Conservation (phyloP, 139 green algal genomes). For the Astrephomene gubernaculifera region DNA sequence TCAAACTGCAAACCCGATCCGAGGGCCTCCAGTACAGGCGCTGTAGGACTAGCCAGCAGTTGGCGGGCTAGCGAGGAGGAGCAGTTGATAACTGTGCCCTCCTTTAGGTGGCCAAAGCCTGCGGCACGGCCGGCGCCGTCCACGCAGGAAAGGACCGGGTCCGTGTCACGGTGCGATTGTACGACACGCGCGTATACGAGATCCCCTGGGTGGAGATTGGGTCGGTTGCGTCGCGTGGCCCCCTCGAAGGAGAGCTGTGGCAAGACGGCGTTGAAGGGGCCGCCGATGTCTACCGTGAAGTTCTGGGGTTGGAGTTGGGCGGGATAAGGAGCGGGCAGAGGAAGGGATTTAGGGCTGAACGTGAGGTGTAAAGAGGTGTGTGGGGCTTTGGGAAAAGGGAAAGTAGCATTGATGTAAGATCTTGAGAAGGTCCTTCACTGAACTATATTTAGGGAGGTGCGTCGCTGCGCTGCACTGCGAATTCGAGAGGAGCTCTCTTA, state of each 20-base stretch:
- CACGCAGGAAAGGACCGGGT: constrained; percentile 79
- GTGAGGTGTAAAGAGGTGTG: too few species aligned
- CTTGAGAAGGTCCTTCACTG: too few species aligned
- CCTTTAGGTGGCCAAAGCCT: constrained; percentile 81
- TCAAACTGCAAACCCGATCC: constrained; percentile 77
- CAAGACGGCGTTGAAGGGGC: constrained; percentile 76
- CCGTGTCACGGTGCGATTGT: constrained; percentile 69
- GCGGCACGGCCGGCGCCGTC: constrained; percentile 69
- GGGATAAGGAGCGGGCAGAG: background rate
- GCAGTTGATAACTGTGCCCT: constrained; percentile 58
- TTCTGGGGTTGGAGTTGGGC: constrained; percentile 56
- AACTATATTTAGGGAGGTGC: too few species aligned
- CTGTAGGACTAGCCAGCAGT: constrained; percentile 60
- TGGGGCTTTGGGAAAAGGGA: too few species aligned
- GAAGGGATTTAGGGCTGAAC: too few species aligned
- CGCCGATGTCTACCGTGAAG: constrained; percentile 85
- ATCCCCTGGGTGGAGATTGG: constrained; percentile 79
- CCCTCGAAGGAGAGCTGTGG: constrained; percentile 87
- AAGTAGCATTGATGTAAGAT: too few species aligned
- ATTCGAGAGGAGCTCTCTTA: constrained; percentile 36
- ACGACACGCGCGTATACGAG: constrained; percentile 83
- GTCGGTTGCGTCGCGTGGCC: constrained; percentile 85
- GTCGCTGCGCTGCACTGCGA: too few species aligned
- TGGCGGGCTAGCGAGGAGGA: constrained; percentile 49
- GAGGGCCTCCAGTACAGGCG: constrained; percentile 69